These are phyloP conservation scores for Erythrophleum fordii DNA, from an alignment of 306 rosid genomes.

Conservation along the genomic window DNA sequence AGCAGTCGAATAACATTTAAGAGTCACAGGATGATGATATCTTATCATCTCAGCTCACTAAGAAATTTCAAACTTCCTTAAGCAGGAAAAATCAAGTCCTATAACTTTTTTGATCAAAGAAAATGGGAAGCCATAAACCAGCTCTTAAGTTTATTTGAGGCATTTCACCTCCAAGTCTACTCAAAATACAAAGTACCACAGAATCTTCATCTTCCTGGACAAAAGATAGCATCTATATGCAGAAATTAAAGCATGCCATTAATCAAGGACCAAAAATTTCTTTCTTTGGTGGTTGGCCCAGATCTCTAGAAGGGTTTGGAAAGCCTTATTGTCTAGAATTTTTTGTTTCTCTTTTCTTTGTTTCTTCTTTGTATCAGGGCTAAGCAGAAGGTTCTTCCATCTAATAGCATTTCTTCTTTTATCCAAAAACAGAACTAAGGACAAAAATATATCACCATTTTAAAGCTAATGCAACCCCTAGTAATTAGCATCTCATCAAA, in stretches of 20 bases:
- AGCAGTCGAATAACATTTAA: conserved; percentile 20
- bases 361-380: not conserved
- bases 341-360: not conserved
- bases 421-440: not conserved
- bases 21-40: not conserved
- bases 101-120: conserved; percentile 28
- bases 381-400: not conserved
- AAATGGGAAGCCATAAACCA: conserved; percentile 29
- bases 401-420: not conserved
- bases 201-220: not conserved
- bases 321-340: not conserved
- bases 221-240: conserved; percentile 29
- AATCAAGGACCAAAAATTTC: conserved; percentile 15
- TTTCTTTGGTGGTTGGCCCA: not conserved
- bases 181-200: not conserved
- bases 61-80: conserved; percentile 14
- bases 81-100: conserved; percentile 25
- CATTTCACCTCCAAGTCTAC: conserved; percentile 22
- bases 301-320: not conserved
- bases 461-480: not conserved
- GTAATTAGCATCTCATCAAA: conserved; percentile 19
- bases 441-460: not conserved
- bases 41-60: not conserved
- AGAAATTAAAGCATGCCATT: conserved; percentile 20
- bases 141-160: conserved; percentile 26